phyloP scores from a whole-genome alignment of 352 stramenopile species.

The Phytophthora melonis region DNA sequence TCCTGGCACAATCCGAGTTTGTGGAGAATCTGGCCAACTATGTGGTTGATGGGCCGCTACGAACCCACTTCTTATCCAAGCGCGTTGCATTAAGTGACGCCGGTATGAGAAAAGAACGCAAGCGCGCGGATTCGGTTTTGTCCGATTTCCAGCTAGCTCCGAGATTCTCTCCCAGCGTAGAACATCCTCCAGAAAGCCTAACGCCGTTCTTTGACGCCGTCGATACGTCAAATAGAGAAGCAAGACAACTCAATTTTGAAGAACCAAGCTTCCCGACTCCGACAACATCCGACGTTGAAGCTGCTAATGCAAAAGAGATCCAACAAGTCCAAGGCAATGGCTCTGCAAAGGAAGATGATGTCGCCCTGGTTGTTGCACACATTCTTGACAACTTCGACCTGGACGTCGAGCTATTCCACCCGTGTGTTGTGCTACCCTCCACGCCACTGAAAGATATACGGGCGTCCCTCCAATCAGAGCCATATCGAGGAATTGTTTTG shows the following conservation, averaged over 20 bases:
- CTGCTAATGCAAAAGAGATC: neutral
- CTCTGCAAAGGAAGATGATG: constrained; percentile 17
- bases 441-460: constrained; percentile 46
- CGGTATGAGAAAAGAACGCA: constrained; percentile 19
- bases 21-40: constrained; percentile 69
- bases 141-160: constrained; percentile 33
- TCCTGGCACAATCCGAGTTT: constrained; percentile 69
- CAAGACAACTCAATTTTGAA: constrained; percentile 33
- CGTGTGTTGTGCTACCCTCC: constrained; percentile 55
- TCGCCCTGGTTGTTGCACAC: constrained; percentile 17
- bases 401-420: constrained; percentile 55
- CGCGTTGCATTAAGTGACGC: constrained; percentile 15
- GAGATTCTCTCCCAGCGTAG: constrained; percentile 27
- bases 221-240: constrained; percentile 42
- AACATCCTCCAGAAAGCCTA: constrained; percentile 29
- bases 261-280: neutral
- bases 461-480: constrained; percentile 36
- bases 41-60: constrained; percentile 62
- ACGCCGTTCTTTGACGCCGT: constrained; percentile 81
- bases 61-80: constrained; percentile 50
- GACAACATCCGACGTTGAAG: neutral
- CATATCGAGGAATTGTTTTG: constrained; percentile 50
- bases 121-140: constrained; percentile 24
- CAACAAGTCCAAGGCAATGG: neutral
- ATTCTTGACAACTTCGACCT: constrained; percentile 47